These are phyloP conservation scores for Blastocystis sp. DNA, from an alignment of 352 stramenopile genomes.

Conservation along the genomic window DNA sequence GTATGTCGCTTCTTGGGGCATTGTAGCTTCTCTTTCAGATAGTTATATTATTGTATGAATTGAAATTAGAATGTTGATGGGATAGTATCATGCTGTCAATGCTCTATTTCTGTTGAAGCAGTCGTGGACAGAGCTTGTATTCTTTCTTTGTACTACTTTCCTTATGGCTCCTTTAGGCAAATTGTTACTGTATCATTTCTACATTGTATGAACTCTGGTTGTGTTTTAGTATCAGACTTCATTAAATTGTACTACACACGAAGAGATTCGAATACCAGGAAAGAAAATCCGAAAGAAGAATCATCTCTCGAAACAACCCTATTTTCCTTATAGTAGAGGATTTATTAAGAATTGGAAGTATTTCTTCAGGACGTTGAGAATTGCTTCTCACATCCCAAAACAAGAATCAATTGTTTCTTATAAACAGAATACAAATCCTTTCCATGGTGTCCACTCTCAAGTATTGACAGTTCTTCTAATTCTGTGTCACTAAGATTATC, in stretches of 20 bases:
- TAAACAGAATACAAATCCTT: not conserved
- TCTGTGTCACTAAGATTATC: no score
- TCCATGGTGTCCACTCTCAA: no score
- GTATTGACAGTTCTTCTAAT: no score
- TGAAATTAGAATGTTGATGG: not conserved
- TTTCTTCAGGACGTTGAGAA: not conserved
- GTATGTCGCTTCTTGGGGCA: slow-evolving; percentile 78
- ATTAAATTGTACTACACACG: slow-evolving; percentile 21
- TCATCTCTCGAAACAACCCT: not conserved
- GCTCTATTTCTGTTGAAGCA: not conserved
- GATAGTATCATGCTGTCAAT: not conserved
- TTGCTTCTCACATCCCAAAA: not conserved
- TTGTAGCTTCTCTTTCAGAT: not conserved
- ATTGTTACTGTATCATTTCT: slow-evolving; percentile 28
- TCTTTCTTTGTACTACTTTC: not conserved
- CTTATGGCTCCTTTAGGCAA: not conserved
- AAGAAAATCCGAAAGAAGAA: not conserved
- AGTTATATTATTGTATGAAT: not conserved
- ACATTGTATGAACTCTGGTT: not conserved
- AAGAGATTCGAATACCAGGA: slow-evolving; percentile 18
- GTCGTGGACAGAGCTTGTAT: slow-evolving; percentile 24
- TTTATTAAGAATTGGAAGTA: not conserved
- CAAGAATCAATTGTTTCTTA: slow-evolving; percentile 28
- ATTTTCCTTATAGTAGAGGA: slow-evolving; percentile 3
- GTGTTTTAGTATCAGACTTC: not conserved